Percentiles rank a stretch among this genome's conserved stretches.
Conservation (phyloP, 1,284 basidiomycete species). For the Pterulicium gracile region DNA sequence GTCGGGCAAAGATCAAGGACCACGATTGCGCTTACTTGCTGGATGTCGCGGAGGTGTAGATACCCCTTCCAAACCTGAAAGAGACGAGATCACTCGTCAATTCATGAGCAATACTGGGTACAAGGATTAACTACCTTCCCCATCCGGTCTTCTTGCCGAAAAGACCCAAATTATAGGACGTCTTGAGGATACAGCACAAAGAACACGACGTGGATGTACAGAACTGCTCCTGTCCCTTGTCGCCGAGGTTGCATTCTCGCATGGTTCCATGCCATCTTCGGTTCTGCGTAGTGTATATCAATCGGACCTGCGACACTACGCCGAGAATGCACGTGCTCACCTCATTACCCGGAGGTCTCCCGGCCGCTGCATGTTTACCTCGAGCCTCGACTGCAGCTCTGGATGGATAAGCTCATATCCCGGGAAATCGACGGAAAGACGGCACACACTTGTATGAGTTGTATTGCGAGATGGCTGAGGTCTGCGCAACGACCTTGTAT, state of each 20-base stretch:
- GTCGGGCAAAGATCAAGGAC: not conserved
- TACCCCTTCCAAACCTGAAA: conserved; percentile 45
- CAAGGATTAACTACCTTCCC: conserved; percentile 33
- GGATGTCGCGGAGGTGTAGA: conserved; percentile 49
- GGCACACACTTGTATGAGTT: conserved; percentile 43
- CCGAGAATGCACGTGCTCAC: not conserved
- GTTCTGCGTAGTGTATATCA: conserved; percentile 17
- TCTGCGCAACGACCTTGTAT: conserved; percentile 46
- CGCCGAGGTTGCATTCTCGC: conserved; percentile 46
- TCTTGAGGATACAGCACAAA: conserved; percentile 45
- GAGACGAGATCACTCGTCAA: conserved; percentile 6
- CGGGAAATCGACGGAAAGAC: conserved; percentile 2
- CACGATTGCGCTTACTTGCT: conserved; percentile 36
- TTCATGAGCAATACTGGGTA: conserved; percentile 4
- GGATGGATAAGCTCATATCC: conserved; percentile 2
- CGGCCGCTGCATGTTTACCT: conserved; percentile 39
- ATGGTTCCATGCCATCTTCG: conserved; percentile 48
- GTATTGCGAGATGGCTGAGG: conserved; percentile 37
- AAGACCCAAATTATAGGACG: conserved; percentile 47
- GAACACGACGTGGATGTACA: conserved; percentile 45
- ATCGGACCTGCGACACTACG: not conserved
- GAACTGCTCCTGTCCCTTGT: conserved; percentile 41
- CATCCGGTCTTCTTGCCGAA: conserved; percentile 57
- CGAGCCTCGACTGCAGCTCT: conserved; percentile 42
- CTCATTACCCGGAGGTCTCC: conserved; percentile 50